Conservation (phyloP, 257 asterid species). For the Solanum clarkiae region DNA sequence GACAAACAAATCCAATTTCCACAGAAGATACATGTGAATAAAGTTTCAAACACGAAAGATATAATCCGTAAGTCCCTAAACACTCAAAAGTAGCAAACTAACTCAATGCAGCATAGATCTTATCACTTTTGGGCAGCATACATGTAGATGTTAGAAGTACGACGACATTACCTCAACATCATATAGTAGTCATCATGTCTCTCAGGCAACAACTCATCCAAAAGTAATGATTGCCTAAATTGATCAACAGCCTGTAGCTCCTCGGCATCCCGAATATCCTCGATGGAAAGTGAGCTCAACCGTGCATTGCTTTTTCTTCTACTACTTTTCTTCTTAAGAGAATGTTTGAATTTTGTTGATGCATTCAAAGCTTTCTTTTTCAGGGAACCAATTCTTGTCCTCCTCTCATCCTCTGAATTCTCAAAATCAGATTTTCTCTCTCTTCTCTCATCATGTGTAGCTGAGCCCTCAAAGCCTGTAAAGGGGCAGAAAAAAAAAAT, state of each 20-base stretch:
- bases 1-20: not conserved
- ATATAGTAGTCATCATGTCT: constrained; percentile 87
- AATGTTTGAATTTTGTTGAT: constrained; percentile 83
- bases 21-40: not conserved
- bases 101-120: not conserved
- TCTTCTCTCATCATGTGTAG: constrained; percentile 75
- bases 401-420: constrained; percentile 93
- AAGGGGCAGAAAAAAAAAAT: not conserved
- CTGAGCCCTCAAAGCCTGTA: constrained; percentile 88
- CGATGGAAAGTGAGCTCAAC: constrained; percentile 82
- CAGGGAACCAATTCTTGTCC: constrained; percentile 65
- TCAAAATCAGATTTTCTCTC: constrained; percentile 90
- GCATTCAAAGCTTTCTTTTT: constrained; percentile 96
- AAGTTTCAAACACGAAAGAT: not conserved
- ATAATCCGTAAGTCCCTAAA: not conserved
- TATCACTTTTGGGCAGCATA: not conserved
- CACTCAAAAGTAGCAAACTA: not conserved
- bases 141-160: not conserved
- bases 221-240: constrained; percentile 70
- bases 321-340: constrained; percentile 83
- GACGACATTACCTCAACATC: constrained; percentile 65
- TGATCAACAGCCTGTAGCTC: constrained; percentile 84
- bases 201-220: constrained; percentile 77
- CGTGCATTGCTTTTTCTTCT: constrained; percentile 80
- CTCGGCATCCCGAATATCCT: constrained; percentile 84